phyloP scores from a whole-genome alignment of 225 moss, liverwort and hornwort species.

The Bryoerythrophyllum caledonicum region DNA sequence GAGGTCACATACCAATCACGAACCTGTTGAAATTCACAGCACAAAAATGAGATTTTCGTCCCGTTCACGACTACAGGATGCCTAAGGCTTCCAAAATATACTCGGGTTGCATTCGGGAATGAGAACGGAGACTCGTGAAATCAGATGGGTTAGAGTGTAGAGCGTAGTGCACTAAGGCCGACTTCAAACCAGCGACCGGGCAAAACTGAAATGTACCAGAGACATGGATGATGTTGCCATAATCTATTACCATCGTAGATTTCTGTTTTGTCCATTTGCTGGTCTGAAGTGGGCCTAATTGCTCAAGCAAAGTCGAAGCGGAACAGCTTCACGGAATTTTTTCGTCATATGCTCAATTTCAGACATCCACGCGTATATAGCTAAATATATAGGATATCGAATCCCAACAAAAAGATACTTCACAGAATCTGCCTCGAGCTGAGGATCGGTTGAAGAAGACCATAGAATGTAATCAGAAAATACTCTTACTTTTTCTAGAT shows the following conservation, averaged over 20 bases:
- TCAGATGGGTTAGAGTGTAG: background rate
- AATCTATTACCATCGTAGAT: no score
- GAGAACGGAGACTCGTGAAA: background rate
- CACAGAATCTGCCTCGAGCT: background rate
- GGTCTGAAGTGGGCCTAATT: no score
- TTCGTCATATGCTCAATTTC: constrained; percentile 6
- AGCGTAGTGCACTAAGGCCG: background rate
- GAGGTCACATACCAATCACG: constrained; percentile 91
- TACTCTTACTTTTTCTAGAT: background rate
- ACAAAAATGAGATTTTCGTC: constrained; percentile 1
- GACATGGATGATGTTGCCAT: no score
- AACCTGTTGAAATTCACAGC: constrained; percentile 46
- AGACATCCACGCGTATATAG: background rate
- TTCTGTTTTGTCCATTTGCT: no score
- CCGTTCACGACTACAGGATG: background rate
- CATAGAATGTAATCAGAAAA: background rate
- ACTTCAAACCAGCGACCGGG: no score
- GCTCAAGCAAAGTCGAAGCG: background rate
- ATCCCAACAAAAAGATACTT: background rate
- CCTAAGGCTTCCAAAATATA: background rate
- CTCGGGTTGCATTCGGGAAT: background rate
- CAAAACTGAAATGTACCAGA: no score
- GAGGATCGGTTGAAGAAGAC: background rate
- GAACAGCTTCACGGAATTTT: background rate
- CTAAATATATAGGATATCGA: background rate